Base-by-base conservation (phyloP, 768 basidiomycete genomes). In the Agrocybe chaxingu region DNA sequence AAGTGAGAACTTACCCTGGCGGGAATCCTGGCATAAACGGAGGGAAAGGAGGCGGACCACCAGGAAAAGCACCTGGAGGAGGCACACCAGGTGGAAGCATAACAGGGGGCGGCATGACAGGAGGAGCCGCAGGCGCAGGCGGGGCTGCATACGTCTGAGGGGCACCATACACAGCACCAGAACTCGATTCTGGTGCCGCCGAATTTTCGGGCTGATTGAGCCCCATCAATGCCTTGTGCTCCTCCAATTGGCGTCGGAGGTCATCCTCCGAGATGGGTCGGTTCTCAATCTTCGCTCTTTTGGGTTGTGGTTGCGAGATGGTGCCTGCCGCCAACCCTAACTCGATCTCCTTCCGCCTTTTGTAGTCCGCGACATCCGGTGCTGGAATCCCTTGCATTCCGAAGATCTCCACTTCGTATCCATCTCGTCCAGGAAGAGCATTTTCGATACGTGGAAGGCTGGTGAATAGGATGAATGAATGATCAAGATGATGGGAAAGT, bases 381-480 rank as follows among this genome's bases (percentile, higher is more conserved):
- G 87, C 87, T 7, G 94, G 94, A 44, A 98, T 93, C 48, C 96
- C 97, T 66, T 97, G 96, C 97, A 99, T 98, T 18, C 97, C 97
- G 57, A 98, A 98, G 42, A 99, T 98, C 71, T 99, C 97, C 34
- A 99, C 88, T 65, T 98, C 96, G 60, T 98, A 98, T 1, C 95
- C 93, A 69, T 98, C 96, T 32, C 97, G 85, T 29, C 95, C 96
- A 7, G 96, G 93, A 3, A 99, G 75, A 0, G 96, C 95, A 65
- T 98, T 98, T 49, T 97, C 95, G 19, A 99, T 93, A 13, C 96
- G 90, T n/a, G 81, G 84, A 32, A 89, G 73, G 54, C 86, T 87
- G 33, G n/a, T 47, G 38, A 42, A 47, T 47, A 39, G 24, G 35
- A 44, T 41, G 11, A 42, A 47, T 18, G 30, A 33, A 12, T 40